Conservation (phyloP, 495 filamentous ascomycete genomes). For the Aspergillus biplanus region DNA sequence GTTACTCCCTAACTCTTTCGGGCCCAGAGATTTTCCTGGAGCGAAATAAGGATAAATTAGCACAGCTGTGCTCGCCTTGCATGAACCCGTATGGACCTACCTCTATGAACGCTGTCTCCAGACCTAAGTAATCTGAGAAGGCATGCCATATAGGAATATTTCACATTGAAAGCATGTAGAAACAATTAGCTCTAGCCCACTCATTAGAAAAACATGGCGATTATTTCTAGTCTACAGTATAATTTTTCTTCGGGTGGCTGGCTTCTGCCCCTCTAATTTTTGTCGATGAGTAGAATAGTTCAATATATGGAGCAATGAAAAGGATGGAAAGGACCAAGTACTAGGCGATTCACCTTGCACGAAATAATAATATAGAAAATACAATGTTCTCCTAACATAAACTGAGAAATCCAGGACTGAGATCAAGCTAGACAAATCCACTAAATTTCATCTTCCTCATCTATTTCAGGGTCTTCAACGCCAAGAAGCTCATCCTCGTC, state of each 20-base stretch:
- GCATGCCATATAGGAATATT: background rate
- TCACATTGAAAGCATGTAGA: background rate
- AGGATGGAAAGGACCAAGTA: no score
- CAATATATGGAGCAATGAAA: no score
- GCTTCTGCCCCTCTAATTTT: no score
- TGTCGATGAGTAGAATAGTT: no score
- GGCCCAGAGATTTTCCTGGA: conserved; percentile 55
- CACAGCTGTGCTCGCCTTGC: background rate
- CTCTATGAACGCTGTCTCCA: no score
- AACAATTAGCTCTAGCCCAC: background rate
- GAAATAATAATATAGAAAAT: conserved; percentile 29
- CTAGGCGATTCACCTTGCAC: conserved; percentile 12
- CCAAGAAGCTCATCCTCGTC: conserved; percentile 94
- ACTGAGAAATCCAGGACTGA: background rate
- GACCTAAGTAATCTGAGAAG: no score
- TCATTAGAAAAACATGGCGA: background rate
- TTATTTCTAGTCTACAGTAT: no score
- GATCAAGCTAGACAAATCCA: background rate
- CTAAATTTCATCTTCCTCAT: conserved; percentile 87
- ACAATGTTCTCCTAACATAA: conserved; percentile 13
- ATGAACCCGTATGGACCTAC: background rate
- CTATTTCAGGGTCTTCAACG: conserved; percentile 80
- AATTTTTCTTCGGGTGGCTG: no score
- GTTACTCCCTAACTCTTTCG: conserved; percentile 75
- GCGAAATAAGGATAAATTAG: background rate